Conservation (phyloP, 371 early-diverging fungal genomes). For the Batrachochytrium dendrobatidis region DNA sequence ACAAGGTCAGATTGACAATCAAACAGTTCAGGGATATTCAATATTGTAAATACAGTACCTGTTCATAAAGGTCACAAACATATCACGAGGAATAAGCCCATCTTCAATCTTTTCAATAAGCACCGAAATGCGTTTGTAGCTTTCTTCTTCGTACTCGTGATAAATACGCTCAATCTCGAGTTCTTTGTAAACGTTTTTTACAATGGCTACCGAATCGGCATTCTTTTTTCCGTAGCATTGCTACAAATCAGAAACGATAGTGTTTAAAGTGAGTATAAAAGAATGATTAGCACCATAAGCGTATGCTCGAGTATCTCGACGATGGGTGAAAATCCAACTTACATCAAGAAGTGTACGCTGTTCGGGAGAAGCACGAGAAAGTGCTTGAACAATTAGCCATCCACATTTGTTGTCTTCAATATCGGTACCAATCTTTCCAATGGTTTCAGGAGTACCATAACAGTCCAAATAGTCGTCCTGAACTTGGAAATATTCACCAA, state of each 20-base stretch:
- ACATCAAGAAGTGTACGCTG: conserved; percentile 82
- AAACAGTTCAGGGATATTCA: neutral
- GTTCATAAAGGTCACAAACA: conserved; percentile 85
- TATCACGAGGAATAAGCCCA: conserved; percentile 59
- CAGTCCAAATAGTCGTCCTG: conserved; percentile 96
- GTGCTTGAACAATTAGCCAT: conserved; percentile 92
- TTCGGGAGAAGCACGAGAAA: conserved; percentile 62
- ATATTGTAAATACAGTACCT: conserved; percentile 39
- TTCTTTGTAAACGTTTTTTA: conserved; percentile 78
- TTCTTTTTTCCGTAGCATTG: conserved; percentile 87
- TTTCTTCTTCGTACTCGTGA: conserved; percentile 78
- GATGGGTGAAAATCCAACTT: conserved; percentile 15
- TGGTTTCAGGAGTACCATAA: conserved; percentile 77
- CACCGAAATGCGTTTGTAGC: conserved; percentile 57
- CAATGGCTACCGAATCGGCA: conserved; percentile 59
- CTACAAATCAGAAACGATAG: no score
- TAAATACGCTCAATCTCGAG: conserved; percentile 70
- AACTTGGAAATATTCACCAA: conserved; percentile 96
- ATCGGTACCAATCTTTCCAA: conserved; percentile 98
- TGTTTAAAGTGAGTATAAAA: no score
- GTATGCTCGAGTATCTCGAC: no score
- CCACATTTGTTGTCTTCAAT: conserved; percentile 98
- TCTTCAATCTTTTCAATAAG: conserved; percentile 73
- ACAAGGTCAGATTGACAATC: no score
- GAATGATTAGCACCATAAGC: no score